These are phyloP conservation scores for Xylaria polymorpha DNA, from an alignment of 2,329 filamentous ascomycete species.

Conservation along the genomic window DNA sequence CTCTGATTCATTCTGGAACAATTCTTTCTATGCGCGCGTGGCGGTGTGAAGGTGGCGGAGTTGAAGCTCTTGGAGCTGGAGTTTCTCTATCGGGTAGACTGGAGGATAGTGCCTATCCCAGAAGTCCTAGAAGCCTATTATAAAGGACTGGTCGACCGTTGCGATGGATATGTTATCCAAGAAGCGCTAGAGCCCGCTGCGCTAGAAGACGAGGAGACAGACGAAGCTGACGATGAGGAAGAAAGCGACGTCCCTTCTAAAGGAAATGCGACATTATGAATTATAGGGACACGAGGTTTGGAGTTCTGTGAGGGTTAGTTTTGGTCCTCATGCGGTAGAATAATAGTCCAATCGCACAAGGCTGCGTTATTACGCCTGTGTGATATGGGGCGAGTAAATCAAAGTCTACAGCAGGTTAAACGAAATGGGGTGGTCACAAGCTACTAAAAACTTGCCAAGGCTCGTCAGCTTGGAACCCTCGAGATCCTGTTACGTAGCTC, in stretches of 20 bases:
- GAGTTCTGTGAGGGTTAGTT: conserved; percentile 27
- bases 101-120: conserved; percentile 96
- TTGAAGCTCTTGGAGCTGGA: conserved; percentile 92
- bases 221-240: conserved; percentile 46
- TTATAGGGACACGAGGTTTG: conserved; percentile 23
- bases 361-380: conserved; percentile 3
- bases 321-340: conserved; percentile 20
- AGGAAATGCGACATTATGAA: conserved; percentile 24
- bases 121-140: conserved; percentile 96
- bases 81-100: conserved; percentile 91
- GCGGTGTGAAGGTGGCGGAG: conserved; percentile 90
- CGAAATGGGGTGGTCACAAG: neutral
- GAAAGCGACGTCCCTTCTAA: conserved; percentile 31
- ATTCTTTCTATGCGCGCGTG: conserved; percentile 92
- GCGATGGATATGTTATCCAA: conserved; percentile 66
- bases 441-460: conserved; percentile 4
- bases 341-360: conserved; percentile 18
- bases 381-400: conserved; percentile 10
- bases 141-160: conserved; percentile 79
- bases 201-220: conserved; percentile 50
- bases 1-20: conserved; percentile 98
- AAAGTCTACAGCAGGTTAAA: neutral
- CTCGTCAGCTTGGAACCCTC: neutral
- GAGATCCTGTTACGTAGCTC: conserved; percentile 10
- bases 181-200: conserved; percentile 46